phyloP scores from a whole-genome alignment of 2,329 filamentous ascomycete species.

The Talaromyces marneffei region DNA sequence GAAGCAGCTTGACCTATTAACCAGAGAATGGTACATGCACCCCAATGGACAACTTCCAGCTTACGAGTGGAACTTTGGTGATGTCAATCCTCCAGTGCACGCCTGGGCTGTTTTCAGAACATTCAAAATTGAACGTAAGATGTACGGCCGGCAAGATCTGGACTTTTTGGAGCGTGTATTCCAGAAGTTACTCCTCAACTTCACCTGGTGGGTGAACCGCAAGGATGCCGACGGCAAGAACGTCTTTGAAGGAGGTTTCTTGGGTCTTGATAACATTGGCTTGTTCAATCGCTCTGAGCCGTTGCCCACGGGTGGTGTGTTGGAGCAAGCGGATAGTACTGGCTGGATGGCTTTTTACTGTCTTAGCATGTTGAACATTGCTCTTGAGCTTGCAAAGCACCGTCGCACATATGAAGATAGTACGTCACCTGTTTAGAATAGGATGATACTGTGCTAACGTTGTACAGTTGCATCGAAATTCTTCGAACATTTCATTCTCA shows the following conservation, averaged over 20 bases:
- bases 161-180: conserved; percentile 96
- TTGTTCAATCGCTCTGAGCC: conserved; percentile 96
- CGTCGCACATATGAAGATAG: conserved; percentile 88
- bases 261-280: conserved; percentile 94
- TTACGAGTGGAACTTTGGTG: conserved; percentile 96
- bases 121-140: conserved; percentile 97
- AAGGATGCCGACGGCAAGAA: conserved; percentile 95
- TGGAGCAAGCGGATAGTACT: conserved; percentile 95
- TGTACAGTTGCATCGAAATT: conserved; percentile 82
- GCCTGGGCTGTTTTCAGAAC: conserved; percentile 93
- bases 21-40: conserved; percentile 97
- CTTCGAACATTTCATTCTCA: conserved; percentile 97
- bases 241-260: conserved; percentile 92
- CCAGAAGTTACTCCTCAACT: conserved; percentile 91
- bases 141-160: conserved; percentile 89
- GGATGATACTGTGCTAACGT: conserved; percentile 11
- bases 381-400: conserved; percentile 90
- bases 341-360: conserved; percentile 99
- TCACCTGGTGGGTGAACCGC: conserved; percentile 98
- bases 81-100: conserved; percentile 94
- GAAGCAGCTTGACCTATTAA: conserved; percentile 94
- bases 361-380: conserved; percentile 93
- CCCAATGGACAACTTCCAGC: conserved; percentile 92
- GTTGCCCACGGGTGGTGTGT: conserved; percentile 81
- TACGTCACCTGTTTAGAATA: conserved; percentile 19